Evolutionary conservation across 768 basidiomycete species (phyloP).

Genomic region (Boletus reticuloceps): DNA sequence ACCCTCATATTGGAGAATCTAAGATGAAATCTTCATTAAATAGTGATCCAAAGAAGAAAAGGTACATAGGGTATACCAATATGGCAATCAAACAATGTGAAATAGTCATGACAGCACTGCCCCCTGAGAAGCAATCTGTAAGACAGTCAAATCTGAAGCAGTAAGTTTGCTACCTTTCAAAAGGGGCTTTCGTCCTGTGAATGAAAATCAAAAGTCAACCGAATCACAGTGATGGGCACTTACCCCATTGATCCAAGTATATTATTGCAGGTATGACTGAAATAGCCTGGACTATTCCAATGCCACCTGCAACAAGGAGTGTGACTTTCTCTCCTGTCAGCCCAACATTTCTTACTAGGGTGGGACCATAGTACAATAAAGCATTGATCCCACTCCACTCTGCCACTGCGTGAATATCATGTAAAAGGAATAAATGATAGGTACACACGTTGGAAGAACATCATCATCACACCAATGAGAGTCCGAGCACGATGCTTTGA

Average conservation of each 20-base stretch:
- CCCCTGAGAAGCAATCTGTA: constrained; percentile 32
- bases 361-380: constrained; percentile 78
- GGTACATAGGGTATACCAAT: constrained; percentile 46
- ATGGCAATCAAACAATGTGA: constrained; percentile 66
- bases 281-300: constrained; percentile 75
- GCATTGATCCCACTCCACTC: constrained; percentile 91
- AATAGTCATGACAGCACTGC: constrained; percentile 59
- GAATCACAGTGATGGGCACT: constrained; percentile 5
- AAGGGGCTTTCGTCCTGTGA: constrained; percentile 60
- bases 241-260: constrained; percentile 65
- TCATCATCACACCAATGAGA: constrained; percentile 66
- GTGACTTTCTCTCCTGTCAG: constrained; percentile 56
- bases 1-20: constrained; percentile 49
- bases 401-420: constrained; percentile 25
- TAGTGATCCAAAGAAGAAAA: not conserved
- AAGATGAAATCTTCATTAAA: not conserved
- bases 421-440: not conserved
- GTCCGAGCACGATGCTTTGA: constrained; percentile 58
- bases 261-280: constrained; percentile 73
- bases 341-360: constrained; percentile 62
- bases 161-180: constrained; percentile 42
- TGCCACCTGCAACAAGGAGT: constrained; percentile 71
- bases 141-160: not conserved
- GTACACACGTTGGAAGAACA: constrained; percentile 78
- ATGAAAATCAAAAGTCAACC: not conserved